Base-by-base conservation (phyloP, 495 filamentous ascomycete species). In the Neurospora discreta region DNA sequence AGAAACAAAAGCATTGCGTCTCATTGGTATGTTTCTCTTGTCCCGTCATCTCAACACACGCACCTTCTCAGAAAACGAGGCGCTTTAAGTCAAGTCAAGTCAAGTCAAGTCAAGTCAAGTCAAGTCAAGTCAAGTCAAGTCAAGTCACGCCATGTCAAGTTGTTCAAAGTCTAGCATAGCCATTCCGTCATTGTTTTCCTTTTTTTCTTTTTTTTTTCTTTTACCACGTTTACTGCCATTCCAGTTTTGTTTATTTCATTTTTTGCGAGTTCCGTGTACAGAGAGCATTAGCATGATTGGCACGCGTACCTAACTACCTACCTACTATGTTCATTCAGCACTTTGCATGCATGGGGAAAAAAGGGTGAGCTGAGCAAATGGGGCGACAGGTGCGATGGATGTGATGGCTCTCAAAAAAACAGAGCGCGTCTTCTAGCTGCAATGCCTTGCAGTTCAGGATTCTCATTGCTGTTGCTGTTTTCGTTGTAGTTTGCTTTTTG, bases 141-240 rank as follows among this genome's bases (percentile, higher is more conserved):
- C 15, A 18, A 13, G 11, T 46, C 43, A 46, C 10, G n/a, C 11
- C 43, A 46, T 26, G 20, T 60, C 23, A 60, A 65, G 52, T 67
- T 68, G 15, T 69, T 36, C 69, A 38, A n/a, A 41, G 18, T n/a
- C 20, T 71, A 74, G 43, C 70, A 69, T 72, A 58, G 44, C 33
- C 44, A 38, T 40, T 39, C 33, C 39, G 20, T 40, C 26, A 23
- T 43, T 46, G 20, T 73, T 44, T n/a, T n/a, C 33, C 26, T 72
- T 44, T 18, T 5, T 36, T 36, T 36, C 4, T 36, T 0, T 18
- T 70, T 68, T 58, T n/a, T 69, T n/a, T 68, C 41, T 58, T n/a
- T 69, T n/a, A 65, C 41, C 18, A 36, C 36, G 38, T 68, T 40
- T 23, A 65, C 52, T 33, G 15, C 3, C 13, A 7, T 65, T 65